Evolutionary conservation across 208 protist species (phyloP), one percentile per base, ranked within the genome.

Genomic region (Leishmania braziliensis): DNA sequence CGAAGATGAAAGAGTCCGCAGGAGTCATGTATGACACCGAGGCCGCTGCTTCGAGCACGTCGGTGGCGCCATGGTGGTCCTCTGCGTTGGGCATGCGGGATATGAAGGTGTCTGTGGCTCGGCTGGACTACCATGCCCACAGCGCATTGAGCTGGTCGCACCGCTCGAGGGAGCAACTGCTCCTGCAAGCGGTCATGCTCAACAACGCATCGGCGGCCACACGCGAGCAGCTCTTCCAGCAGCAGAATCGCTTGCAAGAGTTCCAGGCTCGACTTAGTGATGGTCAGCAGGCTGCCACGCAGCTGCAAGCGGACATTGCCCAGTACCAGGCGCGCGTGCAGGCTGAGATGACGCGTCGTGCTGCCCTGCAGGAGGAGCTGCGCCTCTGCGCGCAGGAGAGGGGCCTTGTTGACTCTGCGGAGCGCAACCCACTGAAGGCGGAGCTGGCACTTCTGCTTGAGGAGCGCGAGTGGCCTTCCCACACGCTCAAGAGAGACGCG

Each of bases 111-210:
- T 33, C 73, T 58, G 82, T 85, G 5, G 87, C 95, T 18, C 91
- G 93, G 12, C 85, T 83, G 1, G 94, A 93, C 84, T 97, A 95
- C 76, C 93, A 97, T 82, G 89, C 89, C 0, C 88, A 88, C 8
- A 63, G 75, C 14, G 88, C 88, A 14, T 51, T 91, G 20, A 80
- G 48, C 60, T 94, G 91, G 92, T 85, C 77, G 46, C 69, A 85
- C 66, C 86, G 92, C 3, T 83, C 86, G 12, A 85, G 86, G 2
- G 87, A 94, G 70, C 91, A 93, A 63, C 86, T 97, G 69, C 87
- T 95, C 39, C 73, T 95, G 20, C 84, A 92, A 69, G 83, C 88
- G 36, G 86, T 87, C 1, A 76, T 82, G 39, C 86, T 94, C 51
- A 95, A 95, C 82, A 80, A 83, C 20, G 62, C 87, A 72, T 90